Percentiles rank a stretch among this genome's conserved stretches.
These are phyloP conservation scores for Cyclotella choctawhatcheeana DNA, from an alignment of 108 stramenopile genomes.

Conservation along the genomic window DNA sequence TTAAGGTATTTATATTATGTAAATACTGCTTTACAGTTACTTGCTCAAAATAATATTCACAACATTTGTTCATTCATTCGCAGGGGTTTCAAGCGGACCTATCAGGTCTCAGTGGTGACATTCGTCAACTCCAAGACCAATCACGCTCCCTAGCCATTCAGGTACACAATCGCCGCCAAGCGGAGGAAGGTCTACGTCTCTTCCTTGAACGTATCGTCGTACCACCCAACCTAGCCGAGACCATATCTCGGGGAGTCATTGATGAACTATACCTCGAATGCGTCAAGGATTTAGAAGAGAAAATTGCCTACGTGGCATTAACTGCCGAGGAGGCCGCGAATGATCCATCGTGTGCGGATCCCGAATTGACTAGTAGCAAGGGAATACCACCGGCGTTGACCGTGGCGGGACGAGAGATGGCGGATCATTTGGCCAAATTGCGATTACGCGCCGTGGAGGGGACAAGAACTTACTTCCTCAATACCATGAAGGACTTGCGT, in stretches of 20 bases:
- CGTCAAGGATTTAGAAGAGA: constrained; percentile 89
- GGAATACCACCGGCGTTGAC: constrained; percentile 85
- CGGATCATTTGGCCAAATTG: constrained; percentile 85
- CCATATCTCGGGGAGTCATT: constrained; percentile 91
- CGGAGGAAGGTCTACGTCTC: constrained; percentile 85
- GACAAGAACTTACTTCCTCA: constrained; percentile 90
- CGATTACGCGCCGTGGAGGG: constrained; percentile 87
- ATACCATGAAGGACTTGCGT: constrained; percentile 73
- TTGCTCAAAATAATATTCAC: neutral
- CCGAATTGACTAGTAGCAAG: constrained; percentile 53
- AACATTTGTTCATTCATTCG: constrained; percentile 26
- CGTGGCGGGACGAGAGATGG: constrained; percentile 89
- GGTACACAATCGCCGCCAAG: constrained; percentile 90
- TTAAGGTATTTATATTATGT: neutral
- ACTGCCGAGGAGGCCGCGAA: constrained; percentile 29
- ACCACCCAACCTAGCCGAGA: constrained; percentile 80
- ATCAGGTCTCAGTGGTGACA: constrained; percentile 95
- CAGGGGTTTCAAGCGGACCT: constrained; percentile 98
- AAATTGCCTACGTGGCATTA: constrained; percentile 81
- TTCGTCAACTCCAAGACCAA: constrained; percentile 95
- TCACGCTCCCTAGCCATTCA: constrained; percentile 84
- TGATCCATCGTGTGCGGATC: constrained; percentile 51
- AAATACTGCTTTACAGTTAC: neutral
- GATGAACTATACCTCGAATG: constrained; percentile 87
- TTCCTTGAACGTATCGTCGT: constrained; percentile 94